Conservation (phyloP, 2,329 filamentous ascomycete genomes). For the Ceratocystis alfenasii region DNA sequence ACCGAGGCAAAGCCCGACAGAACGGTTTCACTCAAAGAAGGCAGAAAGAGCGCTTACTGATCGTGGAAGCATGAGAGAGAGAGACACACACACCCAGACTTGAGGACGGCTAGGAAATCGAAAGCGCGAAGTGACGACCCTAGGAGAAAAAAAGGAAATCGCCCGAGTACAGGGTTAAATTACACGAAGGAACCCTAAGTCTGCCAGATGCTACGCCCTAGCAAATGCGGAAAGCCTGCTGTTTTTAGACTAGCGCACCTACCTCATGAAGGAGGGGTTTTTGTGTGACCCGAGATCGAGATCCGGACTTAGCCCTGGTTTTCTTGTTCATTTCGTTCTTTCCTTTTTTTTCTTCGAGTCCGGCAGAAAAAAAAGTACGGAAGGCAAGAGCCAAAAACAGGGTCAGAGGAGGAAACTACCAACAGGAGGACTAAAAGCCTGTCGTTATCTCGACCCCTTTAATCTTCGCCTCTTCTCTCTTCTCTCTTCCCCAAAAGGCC, state of each 20-base stretch:
- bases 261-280: neutral
- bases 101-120: neutral
- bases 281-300: constrained; percentile 7
- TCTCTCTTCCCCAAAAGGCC: too few relatives aligned
- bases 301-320: neutral
- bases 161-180: neutral
- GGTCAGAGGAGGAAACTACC: neutral
- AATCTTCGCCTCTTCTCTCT: too few relatives aligned
- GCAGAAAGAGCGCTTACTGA: neutral
- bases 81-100: neutral
- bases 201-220: neutral
- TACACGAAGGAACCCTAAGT: neutral
- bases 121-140: neutral
- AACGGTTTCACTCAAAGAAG: neutral
- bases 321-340: neutral
- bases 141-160: neutral
- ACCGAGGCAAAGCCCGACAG: constrained; percentile 5
- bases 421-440: neutral
- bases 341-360: neutral
- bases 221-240: neutral
- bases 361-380: neutral
- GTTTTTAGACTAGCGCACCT: neutral
- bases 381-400: neutral
- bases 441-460: too few relatives aligned
- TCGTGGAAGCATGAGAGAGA: neutral